Evolutionary conservation across 192 early-diverging fungal species (phyloP), one percentile per base, ranked within the genome.

Genomic region (Dissophora ornata): DNA sequence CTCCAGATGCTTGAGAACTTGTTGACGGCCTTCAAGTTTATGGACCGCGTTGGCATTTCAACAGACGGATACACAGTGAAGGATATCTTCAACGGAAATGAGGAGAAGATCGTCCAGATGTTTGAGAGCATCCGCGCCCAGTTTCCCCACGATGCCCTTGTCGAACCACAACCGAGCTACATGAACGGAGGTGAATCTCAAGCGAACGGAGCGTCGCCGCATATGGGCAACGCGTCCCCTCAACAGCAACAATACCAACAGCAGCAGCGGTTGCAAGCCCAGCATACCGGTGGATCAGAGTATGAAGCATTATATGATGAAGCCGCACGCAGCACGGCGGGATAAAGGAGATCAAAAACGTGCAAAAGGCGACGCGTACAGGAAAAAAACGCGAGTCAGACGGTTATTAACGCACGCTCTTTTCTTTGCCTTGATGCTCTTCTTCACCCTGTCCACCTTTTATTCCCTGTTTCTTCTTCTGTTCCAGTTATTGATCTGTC

Each of bases 31-130:
- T 84, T 86, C 64, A 86, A 86, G 47, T 86, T 86, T 24, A 86
- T 86, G 85, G 85, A 83, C 34, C 62, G 82, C 1, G 85, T 84
- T 34, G 85, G 85, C 13, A 74, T 86, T 36, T 71, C 79, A 19
- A 82, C 83, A 0, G 82, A 84, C 21, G 85, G 85, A 7, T 86
- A 82, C 52, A 86, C 82, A 0, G 83, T 86, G 51, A 86, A 86
- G 79, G 85, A 83, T 67, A 79, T 77, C 40, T 77, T 77, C 29
- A 77, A 77, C 28, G 73, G 73, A 45, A 77, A 77, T 24, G 73
- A 77, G 15, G 63, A 67, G 15, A 77, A 67, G 73, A 77, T 77
- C 30, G 24, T 56, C n/a, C 8, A 54, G 36, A 77, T 77, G 73
- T 77, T 77, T 47, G 64, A 77, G 46, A 46, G 62, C 5, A 77